Evolutionary conservation across 2,329 filamentous ascomycete species (phyloP).

Genomic region (Arthrobotrys conoides): DNA sequence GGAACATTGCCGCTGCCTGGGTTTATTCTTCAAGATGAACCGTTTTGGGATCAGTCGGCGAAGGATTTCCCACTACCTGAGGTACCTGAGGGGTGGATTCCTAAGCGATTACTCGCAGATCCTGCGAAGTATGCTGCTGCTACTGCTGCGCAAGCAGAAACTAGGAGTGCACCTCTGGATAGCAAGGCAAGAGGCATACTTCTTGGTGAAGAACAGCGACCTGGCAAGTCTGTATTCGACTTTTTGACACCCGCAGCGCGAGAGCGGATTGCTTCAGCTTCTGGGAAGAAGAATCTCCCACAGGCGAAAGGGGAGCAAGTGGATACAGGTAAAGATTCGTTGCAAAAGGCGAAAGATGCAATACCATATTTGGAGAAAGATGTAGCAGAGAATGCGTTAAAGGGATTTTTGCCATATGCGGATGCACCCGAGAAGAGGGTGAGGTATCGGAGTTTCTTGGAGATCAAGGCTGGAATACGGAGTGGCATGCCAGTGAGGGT

Average conservation of each 20-base stretch:
- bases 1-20: conserved; percentile 83
- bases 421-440: conserved; percentile 83
- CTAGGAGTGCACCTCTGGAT: conserved; percentile 19
- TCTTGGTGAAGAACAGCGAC: conserved; percentile 83
- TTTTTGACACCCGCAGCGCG: conserved; percentile 85
- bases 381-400: conserved; percentile 69
- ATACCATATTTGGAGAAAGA: conserved; percentile 68
- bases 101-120: conserved; percentile 63
- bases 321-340: conserved; percentile 75
- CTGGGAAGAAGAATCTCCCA: conserved; percentile 83
- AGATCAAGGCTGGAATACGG: conserved; percentile 78
- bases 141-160: conserved; percentile 6
- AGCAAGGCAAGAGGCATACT: conserved; percentile 75
- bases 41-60: conserved; percentile 65
- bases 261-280: conserved; percentile 80
- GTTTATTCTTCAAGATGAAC: conserved; percentile 78
- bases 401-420: conserved; percentile 83
- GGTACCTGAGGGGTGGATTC: conserved; percentile 79
- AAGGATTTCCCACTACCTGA: conserved; percentile 75
- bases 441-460: conserved; percentile 86
- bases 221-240: conserved; percentile 95
- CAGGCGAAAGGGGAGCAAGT: conserved; percentile 80
- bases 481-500: conserved; percentile 73
- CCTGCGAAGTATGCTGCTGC: conserved; percentile 42
- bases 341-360: conserved; percentile 71